A percentile compares a stretch with the other conserved stretches of the same genome.
Conservation (phyloP, 148 eudicot species). For the Hydrangea macrophylla region DNA sequence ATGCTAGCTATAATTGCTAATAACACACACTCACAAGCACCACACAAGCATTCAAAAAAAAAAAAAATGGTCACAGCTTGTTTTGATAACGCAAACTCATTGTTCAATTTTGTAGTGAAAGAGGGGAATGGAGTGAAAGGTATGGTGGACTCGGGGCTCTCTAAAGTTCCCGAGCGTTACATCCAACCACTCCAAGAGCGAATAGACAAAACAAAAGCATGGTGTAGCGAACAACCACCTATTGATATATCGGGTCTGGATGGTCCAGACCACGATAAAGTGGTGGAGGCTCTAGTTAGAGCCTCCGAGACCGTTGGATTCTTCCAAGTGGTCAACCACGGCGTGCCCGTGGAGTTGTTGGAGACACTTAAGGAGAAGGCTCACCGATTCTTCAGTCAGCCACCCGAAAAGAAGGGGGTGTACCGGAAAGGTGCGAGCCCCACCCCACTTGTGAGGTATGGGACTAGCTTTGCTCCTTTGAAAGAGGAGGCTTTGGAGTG, state of each 20-base stretch:
- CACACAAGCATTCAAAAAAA: too few species aligned
- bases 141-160: too few species aligned
- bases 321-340: too few species aligned
- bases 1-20: too few species aligned
- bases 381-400: background rate
- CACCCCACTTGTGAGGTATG: constrained; percentile 2
- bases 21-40: too few species aligned
- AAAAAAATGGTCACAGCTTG: background rate
- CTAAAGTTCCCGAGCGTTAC: background rate
- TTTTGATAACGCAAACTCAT: too few species aligned
- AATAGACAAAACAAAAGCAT: background rate
- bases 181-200: background rate
- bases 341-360: background rate
- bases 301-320: background rate
- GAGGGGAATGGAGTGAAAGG: too few species aligned
- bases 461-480: constrained; percentile 19
- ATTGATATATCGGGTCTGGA: background rate
- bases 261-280: background rate
- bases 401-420: background rate
- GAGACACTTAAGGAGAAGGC: background rate
- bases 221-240: background rate
- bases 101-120: too few species aligned
- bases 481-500: constrained; percentile 18
- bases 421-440: background rate
- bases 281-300: background rate